Evolutionary conservation across 768 basidiomycete genomes (phyloP), one percentile per base, ranked within the genome.

Genomic region (Lentinula raphanica): DNA sequence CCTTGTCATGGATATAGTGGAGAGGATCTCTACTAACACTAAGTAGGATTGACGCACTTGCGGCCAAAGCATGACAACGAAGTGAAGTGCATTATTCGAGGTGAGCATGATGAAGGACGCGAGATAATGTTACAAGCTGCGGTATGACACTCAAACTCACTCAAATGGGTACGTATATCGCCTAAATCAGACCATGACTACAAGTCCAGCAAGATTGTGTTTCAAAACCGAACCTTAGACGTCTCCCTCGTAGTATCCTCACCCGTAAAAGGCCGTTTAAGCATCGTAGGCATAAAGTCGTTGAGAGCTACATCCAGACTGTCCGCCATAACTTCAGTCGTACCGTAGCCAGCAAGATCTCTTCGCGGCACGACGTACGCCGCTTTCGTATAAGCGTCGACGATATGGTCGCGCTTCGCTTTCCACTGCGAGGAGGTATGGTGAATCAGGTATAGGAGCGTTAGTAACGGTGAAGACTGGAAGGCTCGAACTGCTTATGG

Each of bases 351-450:
- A 3, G 69, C 68, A 66, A 90, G 68, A 66, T 90, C 76, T 88
- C 88, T 75, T 72, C 90, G 77, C n/a, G 88, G 89, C 28, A 90
- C 68, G 59, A 86, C 81, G 63, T 90, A 90, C 58, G 88, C 88
- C 5, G 83, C 85, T 58, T 76, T 67, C 46, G 65, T 64, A 62
- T 84, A 91, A 65, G 76, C 82, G 58, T 71, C 65, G 66, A 76
- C 77, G 39, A 90, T 79, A 21, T 67, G 67, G 32, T 85, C 78
- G 62, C 89, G 79, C 45, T 82, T 87, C 38, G 87, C 90, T 63
- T 80, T 76, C 15, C 15, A 11, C 17, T 21, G 21, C n/a, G n/a
- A n/a, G n/a, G n/a, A n/a, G n/a, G n/a, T n/a, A n/a, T n/a, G n/a
- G n/a, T n/a, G n/a, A n/a, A n/a, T n/a, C n/a, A n/a, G n/a, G n/a